Evolutionary conservation across 768 basidiomycete species (phyloP).

Genomic region (Russula virescens): DNA sequence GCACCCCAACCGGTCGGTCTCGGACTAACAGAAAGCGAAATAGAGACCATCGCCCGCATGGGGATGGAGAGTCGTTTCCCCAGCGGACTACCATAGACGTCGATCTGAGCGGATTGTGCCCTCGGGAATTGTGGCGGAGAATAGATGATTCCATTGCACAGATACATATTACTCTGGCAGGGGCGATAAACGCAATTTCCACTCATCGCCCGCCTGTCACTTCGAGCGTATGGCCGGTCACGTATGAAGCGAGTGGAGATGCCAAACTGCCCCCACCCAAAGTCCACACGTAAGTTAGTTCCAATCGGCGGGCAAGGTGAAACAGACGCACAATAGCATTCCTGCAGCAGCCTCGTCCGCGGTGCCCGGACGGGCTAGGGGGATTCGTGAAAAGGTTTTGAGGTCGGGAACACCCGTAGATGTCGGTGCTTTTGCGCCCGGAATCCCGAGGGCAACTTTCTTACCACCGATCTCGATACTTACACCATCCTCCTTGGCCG

Average conservation of each 20-base stretch:
- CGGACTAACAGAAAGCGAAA: constrained; percentile 54
- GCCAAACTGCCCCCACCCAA: constrained; percentile 46
- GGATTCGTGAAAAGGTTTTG: constrained; percentile 41
- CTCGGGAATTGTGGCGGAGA: constrained; percentile 8
- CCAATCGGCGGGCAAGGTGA: not conserved
- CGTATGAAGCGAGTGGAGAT: constrained; percentile 73
- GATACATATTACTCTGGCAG: constrained; percentile 7
- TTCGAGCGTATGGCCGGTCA: constrained; percentile 78
- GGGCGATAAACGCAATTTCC: constrained; percentile 10
- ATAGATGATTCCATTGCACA: constrained; percentile 13
- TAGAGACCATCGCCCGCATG: constrained; percentile 52
- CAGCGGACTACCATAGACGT: not conserved
- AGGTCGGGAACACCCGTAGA: constrained; percentile 36
- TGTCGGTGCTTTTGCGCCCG: constrained; percentile 41
- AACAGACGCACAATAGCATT: constrained; percentile 63
- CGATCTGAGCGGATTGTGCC: constrained; percentile 12
- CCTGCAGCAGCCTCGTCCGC: constrained; percentile 73
- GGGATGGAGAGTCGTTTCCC: constrained; percentile 44
- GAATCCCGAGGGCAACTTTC: constrained; percentile 78
- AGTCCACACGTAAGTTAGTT: constrained; percentile 13
- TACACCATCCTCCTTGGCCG: constrained; percentile 70
- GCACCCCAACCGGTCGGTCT: constrained; percentile 68
- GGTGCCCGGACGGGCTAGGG: constrained; percentile 61
- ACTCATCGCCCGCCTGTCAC: constrained; percentile 60
- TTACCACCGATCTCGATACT: constrained; percentile 77